phyloP scores from a whole-genome alignment of 257 asterid genomes.

The Penstemon davidsonii region DNA sequence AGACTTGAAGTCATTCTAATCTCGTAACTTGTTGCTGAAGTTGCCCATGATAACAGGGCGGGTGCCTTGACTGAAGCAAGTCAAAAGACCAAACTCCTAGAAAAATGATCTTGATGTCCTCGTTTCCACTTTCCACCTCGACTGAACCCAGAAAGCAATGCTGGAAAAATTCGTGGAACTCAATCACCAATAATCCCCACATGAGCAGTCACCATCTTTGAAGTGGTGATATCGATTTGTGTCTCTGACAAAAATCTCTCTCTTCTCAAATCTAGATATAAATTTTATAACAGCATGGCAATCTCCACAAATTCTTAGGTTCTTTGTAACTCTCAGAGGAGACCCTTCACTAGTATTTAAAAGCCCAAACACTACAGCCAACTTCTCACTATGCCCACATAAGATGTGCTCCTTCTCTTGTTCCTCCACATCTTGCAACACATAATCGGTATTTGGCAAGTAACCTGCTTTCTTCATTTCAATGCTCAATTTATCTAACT shows the following conservation, averaged over 20 bases:
- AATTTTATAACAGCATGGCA: constrained; percentile 81
- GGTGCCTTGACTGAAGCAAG: no score
- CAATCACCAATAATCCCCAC: constrained; percentile 86
- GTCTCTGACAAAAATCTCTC: constrained; percentile 87
- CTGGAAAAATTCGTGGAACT: constrained; percentile 3
- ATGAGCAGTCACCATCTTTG: constrained; percentile 77
- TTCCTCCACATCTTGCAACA: constrained; percentile 91
- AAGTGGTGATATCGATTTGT: constrained; percentile 88
- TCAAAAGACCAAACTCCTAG: no score
- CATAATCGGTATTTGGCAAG: constrained; percentile 58
- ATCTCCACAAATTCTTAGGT: constrained; percentile 87
- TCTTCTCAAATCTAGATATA: constrained; percentile 61
- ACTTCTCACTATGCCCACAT: constrained; percentile 93
- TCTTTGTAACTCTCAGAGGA: constrained; percentile 74
- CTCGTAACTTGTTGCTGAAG: no score
- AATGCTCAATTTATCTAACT: constrained; percentile 44
- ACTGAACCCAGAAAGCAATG: no score
- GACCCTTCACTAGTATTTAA: constrained; percentile 67
- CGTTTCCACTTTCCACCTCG: no score
- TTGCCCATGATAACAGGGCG: no score
- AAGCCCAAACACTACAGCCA: constrained; percentile 83
- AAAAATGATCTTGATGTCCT: no score
- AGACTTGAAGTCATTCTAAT: no score
- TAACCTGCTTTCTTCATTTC: constrained; percentile 84
- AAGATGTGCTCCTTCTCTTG: constrained; percentile 88